Evolutionary conservation across 371 early-diverging fungal genomes (phyloP), one percentile per base, ranked within the genome.

Genomic region (Mucor lusitanicus): DNA sequence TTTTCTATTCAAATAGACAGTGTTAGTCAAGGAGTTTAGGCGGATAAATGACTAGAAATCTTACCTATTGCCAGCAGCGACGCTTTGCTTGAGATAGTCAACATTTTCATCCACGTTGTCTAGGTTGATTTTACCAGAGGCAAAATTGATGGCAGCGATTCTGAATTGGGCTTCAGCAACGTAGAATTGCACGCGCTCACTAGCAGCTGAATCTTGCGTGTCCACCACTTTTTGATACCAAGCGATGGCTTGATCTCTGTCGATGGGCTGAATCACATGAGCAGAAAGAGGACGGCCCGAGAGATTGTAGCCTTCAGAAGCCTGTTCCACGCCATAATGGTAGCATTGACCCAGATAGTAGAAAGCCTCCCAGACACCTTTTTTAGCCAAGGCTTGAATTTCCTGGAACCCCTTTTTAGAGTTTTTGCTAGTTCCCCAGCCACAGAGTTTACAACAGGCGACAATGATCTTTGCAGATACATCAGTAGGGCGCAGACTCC

Each of bases 181-280:
- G 53, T 64, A 65, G 5, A 17, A 28, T 39, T 39, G 35, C 21
- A 59, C 48, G 21, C 55, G 62, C 4, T 68, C 59, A 27, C 64
- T 67, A n/a, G 27, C 15, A 32, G 57, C 25, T 21, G 42, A 3
- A 76, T 75, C 62, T 76, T 25, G 63, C 37, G 56, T 23, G n/a
- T 74, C 48, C 17, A 69, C 87, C 4, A 90, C 82, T 39, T 77
- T 83, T 9, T 68, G 62, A 73, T 91, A 94, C 88, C 91, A 90
- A 8, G 65, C 59, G 3, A 85, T 82, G 0, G 94, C 93, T 23
- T 75, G 57, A 23, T 59, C 42, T 32, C 82, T 80, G 67, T 92
- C 78, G 44, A 79, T 70, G 3, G 80, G 76, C 11, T 79, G 79
- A 39, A 66, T 61, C 6, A 42, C 12, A 42, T 35, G 30, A 17